A percentile compares a stretch with the other conserved stretches of the same genome.
phyloP scores from a whole-genome alignment of 1,139 yeast genomes.

The Kodamaea anthophila region DNA sequence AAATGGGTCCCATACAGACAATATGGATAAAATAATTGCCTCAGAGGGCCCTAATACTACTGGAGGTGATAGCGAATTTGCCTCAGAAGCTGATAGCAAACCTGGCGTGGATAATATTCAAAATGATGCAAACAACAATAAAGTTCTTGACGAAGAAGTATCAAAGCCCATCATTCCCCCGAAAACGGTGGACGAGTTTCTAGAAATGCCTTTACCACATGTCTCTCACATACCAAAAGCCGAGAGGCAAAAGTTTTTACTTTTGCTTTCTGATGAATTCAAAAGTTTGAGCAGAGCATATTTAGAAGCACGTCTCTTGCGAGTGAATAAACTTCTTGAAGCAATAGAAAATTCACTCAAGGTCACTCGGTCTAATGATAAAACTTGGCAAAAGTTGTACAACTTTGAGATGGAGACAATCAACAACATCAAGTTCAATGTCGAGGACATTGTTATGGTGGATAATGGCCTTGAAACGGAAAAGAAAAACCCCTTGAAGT shows the following conservation, averaged over 20 bases:
- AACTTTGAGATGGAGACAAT: conserved; percentile 32
- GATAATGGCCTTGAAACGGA: conserved; percentile 12
- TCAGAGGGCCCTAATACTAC: too few species aligned
- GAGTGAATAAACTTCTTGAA: conserved; percentile 27
- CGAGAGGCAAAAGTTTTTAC: conserved; percentile 17
- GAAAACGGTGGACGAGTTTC: not conserved
- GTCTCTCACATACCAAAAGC: not conserved
- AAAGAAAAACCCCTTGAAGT: conserved; percentile 16
- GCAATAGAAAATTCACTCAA: conserved; percentile 24
- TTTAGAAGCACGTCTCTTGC: conserved; percentile 24
- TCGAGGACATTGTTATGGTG: conserved; percentile 26
- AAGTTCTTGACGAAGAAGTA: not conserved
- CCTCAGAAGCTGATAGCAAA: too few species aligned
- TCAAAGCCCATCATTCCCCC: too few species aligned
- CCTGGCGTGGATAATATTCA: too few species aligned
- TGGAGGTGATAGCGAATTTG: too few species aligned
- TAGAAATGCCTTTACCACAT: not conserved
- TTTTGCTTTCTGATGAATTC: conserved; percentile 27
- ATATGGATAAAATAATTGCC: too few species aligned
- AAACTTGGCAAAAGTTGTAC: conserved; percentile 30
- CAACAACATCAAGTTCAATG: conserved; percentile 24
- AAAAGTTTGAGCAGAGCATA: conserved; percentile 23
- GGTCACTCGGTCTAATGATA: conserved; percentile 24
- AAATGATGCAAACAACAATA: not conserved
- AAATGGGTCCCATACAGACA: too few species aligned